phyloP scores from a whole-genome alignment of 1,139 yeast species.

The Debaryomyces subglobosus region DNA sequence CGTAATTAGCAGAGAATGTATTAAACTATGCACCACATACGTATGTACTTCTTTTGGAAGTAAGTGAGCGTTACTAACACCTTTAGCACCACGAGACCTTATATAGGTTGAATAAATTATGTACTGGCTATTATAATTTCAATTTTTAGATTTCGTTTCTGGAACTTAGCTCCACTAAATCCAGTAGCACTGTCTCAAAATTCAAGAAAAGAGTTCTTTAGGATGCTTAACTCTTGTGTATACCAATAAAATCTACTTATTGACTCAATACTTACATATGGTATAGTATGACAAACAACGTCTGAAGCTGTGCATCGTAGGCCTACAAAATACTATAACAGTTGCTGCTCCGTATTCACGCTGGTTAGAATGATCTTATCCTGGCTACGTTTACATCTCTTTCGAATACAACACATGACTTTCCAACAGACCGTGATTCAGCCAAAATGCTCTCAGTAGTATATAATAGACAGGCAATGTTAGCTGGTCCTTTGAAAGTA shows the following conservation, averaged over 20 bases:
- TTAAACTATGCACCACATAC: slow-evolving; percentile 13
- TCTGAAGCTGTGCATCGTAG: background rate
- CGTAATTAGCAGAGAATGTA: slow-evolving; percentile 12
- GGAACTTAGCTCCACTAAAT: too few species aligned
- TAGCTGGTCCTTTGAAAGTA: background rate
- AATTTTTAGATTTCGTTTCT: background rate
- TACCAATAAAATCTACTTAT: background rate
- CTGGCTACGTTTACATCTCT: background rate
- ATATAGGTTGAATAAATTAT: slow-evolving; percentile 10
- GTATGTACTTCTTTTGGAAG: slow-evolving; percentile 9
- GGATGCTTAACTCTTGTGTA: background rate
- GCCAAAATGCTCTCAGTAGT: background rate
- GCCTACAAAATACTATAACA: background rate
- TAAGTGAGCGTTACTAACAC: slow-evolving; percentile 4
- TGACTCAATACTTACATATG: background rate
- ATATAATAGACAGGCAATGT: background rate
- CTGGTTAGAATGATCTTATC: too few species aligned
- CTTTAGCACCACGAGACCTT: slow-evolving; percentile 16
- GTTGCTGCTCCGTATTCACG: too few species aligned
- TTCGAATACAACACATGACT: background rate
- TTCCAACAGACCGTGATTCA: background rate
- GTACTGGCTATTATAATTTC: background rate
- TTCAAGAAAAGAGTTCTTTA: background rate
- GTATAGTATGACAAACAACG: background rate
- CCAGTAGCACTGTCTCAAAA: background rate